phyloP scores from a whole-genome alignment of 495 filamentous ascomycete genomes.

The Penicillium flavigenum region DNA sequence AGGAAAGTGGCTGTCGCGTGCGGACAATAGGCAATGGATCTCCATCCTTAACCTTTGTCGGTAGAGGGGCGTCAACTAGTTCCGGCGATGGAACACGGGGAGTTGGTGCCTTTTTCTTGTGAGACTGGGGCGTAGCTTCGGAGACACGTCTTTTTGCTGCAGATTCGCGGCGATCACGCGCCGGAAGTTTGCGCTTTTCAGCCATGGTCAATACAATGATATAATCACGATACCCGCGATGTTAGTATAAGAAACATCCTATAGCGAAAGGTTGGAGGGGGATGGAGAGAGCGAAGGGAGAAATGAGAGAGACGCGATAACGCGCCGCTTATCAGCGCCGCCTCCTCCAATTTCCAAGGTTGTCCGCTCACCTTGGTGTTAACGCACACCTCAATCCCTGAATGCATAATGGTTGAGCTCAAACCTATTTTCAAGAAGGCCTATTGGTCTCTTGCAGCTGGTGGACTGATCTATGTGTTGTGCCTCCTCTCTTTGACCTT shows the following conservation, averaged over 20 bases:
- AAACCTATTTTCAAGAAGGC: constrained; percentile 55
- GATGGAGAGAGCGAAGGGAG: constrained; percentile 11
- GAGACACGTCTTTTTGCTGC: constrained; percentile 48
- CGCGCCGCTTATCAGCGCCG: constrained; percentile 18
- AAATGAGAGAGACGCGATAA: constrained; percentile 28
- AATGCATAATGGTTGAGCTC: constrained; percentile 34
- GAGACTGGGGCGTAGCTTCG: constrained; percentile 38
- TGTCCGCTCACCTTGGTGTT: constrained; percentile 14
- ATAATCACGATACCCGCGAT: not conserved
- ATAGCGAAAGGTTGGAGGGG: constrained; percentile 1
- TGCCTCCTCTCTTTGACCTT: constrained; percentile 48
- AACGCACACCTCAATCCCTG: constrained; percentile 8
- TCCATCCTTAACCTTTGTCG: constrained; percentile 62
- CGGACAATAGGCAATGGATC: constrained; percentile 74
- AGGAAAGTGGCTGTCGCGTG: constrained; percentile 61
- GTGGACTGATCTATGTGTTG: constrained; percentile 52
- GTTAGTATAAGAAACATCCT: constrained; percentile 11
- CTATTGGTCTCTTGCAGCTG: constrained; percentile 54
- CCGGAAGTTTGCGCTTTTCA: constrained; percentile 47
- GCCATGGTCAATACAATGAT: constrained; percentile 32
- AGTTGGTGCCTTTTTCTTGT: constrained; percentile 43
- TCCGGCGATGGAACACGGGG: constrained; percentile 37
- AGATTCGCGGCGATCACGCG: constrained; percentile 49
- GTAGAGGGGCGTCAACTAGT: constrained; percentile 54
- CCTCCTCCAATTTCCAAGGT: not conserved